phyloP scores from a whole-genome alignment of 2,329 filamentous ascomycete species.

The Furcasterigmium sp. region DNA sequence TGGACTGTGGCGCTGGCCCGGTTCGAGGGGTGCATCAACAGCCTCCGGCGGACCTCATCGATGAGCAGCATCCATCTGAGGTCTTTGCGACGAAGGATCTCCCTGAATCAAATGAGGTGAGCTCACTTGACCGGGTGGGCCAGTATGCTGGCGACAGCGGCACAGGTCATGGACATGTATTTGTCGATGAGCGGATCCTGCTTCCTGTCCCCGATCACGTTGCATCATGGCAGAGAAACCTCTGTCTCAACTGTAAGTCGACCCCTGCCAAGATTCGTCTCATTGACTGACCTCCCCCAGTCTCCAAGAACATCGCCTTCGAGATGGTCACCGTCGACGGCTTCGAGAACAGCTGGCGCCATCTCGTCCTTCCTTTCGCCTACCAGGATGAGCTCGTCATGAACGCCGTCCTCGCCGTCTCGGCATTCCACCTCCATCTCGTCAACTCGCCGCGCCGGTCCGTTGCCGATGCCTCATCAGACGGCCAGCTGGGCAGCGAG shows the following conservation, averaged over 20 bases:
- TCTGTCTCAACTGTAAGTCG: not conserved
- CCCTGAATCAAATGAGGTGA: too few species aligned
- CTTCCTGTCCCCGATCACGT: not conserved
- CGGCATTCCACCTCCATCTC: not conserved
- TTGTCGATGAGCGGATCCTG: not conserved
- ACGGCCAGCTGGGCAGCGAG: conserved; percentile 6
- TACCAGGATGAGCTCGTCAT: conserved; percentile 9
- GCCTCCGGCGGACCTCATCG: too few species aligned
- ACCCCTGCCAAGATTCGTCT: too few species aligned
- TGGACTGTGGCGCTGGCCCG: not conserved
- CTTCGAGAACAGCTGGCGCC: conserved; percentile 15
- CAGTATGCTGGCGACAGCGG: too few species aligned
- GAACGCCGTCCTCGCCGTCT: conserved; percentile 6
- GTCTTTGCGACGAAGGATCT: too few species aligned
- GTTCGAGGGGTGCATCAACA: too few species aligned
- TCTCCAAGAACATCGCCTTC: conserved; percentile 13
- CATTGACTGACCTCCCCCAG: conserved; percentile 1
- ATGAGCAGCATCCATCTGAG: too few species aligned
- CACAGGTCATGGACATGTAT: not conserved
- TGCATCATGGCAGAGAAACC: not conserved
- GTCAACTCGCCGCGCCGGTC: not conserved
- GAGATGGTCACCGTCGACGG: conserved; percentile 17
- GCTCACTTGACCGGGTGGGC: too few species aligned
- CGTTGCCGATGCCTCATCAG: conserved; percentile 5
- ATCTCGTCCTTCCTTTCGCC: conserved; percentile 14